Percentiles rank a stretch among this genome's conserved stretches.
Conservation (phyloP, 208 protist genomes). For the Leishmania turanica region DNA sequence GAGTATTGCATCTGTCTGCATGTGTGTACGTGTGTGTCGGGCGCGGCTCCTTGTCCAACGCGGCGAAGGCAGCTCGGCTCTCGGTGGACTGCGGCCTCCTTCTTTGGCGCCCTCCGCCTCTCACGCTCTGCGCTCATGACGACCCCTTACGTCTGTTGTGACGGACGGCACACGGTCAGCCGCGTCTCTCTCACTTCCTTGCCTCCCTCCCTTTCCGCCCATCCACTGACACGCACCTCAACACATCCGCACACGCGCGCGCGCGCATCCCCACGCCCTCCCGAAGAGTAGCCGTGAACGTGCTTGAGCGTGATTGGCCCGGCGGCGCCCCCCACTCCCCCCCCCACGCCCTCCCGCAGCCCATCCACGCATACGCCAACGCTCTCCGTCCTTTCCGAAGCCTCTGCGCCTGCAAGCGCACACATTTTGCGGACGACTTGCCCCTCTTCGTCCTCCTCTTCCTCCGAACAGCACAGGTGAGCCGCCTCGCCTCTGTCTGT, state of each 20-base stretch:
- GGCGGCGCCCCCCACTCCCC: neutral
- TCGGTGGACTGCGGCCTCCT: neutral
- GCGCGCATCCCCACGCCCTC: neutral
- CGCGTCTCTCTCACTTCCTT: neutral
- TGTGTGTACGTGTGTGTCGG: neutral
- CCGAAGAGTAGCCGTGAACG: neutral
- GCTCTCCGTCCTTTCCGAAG: neutral
- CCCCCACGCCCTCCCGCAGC: neutral
- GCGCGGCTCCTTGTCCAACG: neutral
- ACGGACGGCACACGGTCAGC: neutral
- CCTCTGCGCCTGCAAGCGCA: neutral
- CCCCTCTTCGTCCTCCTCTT: neutral
- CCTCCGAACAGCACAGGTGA: neutral
- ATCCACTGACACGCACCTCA: neutral
- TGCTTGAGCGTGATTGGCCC: neutral
- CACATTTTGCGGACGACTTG: neutral
- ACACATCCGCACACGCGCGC: neutral
- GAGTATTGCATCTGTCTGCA: no score
- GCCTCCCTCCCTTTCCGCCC: no score
- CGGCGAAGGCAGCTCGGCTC: neutral
- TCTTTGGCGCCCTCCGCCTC: no score
- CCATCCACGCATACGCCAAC: neutral
- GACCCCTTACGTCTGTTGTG: neutral
- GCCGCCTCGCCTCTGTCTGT: neutral
- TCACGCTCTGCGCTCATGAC: no score